Percentiles rank a stretch among this genome's conserved stretches.
Conservation (phyloP, 2,329 filamentous ascomycete genomes). For the Ophiocordyceps australis region DNA sequence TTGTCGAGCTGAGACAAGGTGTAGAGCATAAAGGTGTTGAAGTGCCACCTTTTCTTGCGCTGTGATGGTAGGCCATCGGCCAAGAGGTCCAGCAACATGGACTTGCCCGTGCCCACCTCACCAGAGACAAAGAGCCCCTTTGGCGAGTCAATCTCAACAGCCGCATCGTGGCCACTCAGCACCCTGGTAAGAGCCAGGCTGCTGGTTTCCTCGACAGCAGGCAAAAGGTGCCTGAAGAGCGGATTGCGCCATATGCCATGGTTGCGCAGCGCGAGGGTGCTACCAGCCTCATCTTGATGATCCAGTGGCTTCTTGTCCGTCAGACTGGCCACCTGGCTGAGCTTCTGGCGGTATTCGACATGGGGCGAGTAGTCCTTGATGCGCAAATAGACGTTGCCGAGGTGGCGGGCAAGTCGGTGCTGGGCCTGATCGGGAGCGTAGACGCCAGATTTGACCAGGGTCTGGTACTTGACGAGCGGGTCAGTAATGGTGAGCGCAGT, state of each 20-base stretch:
- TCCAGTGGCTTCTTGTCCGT: slow-evolving; percentile 13
- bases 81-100: slow-evolving; percentile 71
- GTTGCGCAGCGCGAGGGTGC: slow-evolving; percentile 26
- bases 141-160: slow-evolving; percentile 53
- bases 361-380: slow-evolving; percentile 66
- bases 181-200: slow-evolving; percentile 47
- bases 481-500: slow-evolving; percentile 46
- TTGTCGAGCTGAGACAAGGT: slow-evolving; percentile 54
- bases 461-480: slow-evolving; percentile 58
- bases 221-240: slow-evolving; percentile 40
- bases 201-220: slow-evolving; percentile 33
- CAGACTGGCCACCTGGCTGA: slow-evolving; percentile 39
- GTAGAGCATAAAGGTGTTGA: slow-evolving; percentile 75
- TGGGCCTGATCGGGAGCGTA: slow-evolving; percentile 55
- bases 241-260: slow-evolving; percentile 41
- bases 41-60: slow-evolving; percentile 63
- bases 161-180: slow-evolving; percentile 53
- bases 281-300: slow-evolving; percentile 11
- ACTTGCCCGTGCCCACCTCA: slow-evolving; percentile 70
- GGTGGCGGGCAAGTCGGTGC: slow-evolving; percentile 54
- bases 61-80: slow-evolving; percentile 57
- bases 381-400: slow-evolving; percentile 58
- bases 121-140: slow-evolving; percentile 61
- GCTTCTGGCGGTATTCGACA: slow-evolving; percentile 45
- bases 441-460: slow-evolving; percentile 46